Conservation (phyloP, 2,329 filamentous ascomycete species). For the Xylaria polymorpha region DNA sequence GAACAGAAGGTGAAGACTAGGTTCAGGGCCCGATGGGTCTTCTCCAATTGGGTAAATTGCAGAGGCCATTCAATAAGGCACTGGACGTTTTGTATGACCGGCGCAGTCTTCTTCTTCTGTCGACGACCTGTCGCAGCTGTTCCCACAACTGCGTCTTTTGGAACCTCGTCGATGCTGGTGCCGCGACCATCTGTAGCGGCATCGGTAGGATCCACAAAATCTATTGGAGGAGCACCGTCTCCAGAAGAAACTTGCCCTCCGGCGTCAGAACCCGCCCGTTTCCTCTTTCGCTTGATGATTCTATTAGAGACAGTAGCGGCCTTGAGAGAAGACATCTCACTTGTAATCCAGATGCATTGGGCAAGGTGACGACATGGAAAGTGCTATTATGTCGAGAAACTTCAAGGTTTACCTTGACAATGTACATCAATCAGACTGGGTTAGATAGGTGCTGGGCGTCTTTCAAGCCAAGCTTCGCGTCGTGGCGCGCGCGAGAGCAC, state of each 20-base stretch:
- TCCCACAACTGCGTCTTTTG: conserved; percentile 10
- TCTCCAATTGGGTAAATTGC: conserved; percentile 76
- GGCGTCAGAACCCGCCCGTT: conserved; percentile 49
- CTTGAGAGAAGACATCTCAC: conserved; percentile 59
- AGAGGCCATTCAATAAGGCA: conserved; percentile 74
- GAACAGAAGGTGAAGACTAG: conserved; percentile 95
- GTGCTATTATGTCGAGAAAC: neutral
- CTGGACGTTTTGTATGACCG: conserved; percentile 40
- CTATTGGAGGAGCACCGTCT: conserved; percentile 14
- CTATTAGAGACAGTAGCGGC: conserved; percentile 60
- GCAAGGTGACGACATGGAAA: conserved; percentile 2
- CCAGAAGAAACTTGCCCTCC: conserved; percentile 23
- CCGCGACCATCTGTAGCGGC: conserved; percentile 17
- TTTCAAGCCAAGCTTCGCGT: conserved; percentile 13
- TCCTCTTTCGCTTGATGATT: conserved; percentile 53
- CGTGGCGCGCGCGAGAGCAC: conserved; percentile 8
- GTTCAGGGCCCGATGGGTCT: conserved; percentile 86
- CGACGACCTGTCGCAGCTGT: conserved; percentile 25
- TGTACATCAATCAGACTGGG: too few species aligned
- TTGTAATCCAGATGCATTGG: conserved; percentile 48
- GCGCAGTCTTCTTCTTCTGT: conserved; percentile 41
- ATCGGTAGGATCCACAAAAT: conserved; percentile 2
- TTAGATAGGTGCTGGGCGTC: conserved; percentile 10
- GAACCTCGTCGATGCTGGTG: neutral
- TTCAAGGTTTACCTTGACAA: neutral